These are phyloP conservation scores for Apophysomyces elegans DNA, from an alignment of 371 early-diverging fungal species.

Conservation along the genomic window DNA sequence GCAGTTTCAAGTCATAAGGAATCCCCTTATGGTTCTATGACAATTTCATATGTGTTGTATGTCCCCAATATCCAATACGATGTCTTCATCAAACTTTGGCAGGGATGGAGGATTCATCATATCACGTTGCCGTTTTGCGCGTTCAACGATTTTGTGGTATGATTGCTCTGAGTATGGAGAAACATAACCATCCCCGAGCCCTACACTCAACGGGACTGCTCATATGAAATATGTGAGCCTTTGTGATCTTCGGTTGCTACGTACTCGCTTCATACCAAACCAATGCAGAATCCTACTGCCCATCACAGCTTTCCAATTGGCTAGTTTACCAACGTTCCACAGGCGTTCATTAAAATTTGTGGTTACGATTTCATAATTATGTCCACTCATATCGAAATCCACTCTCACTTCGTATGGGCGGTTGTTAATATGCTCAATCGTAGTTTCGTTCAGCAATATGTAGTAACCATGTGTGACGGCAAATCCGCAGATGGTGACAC, in stretches of 20 bases:
- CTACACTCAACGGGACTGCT: constrained; percentile 43
- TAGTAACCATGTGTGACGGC: constrained; percentile 52
- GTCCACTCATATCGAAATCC: constrained; percentile 51
- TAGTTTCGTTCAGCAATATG: constrained; percentile 58
- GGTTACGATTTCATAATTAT: constrained; percentile 51
- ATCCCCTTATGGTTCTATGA: neutral
- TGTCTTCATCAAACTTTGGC: neutral
- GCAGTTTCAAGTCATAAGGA: neutral
- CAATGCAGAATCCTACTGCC: constrained; percentile 36
- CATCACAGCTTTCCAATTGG: constrained; percentile 54
- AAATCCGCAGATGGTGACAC: constrained; percentile 52
- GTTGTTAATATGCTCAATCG: constrained; percentile 57
- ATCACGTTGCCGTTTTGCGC: constrained; percentile 47
- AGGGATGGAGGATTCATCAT: constrained; percentile 1
- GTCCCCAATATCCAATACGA: neutral
- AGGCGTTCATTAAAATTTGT: constrained; percentile 48
- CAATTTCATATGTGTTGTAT: neutral
- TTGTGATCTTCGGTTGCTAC: neutral
- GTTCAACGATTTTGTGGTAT: constrained; percentile 40
- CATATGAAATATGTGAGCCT: too few species aligned
- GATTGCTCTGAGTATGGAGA: constrained; percentile 55
- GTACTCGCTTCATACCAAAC: constrained; percentile 39
- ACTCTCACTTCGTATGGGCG: constrained; percentile 47
- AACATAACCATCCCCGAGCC: constrained; percentile 53
- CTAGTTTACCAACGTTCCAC: constrained; percentile 45